phyloP scores from a whole-genome alignment of 1,284 basidiomycete species.

The Abortiporus biennis region DNA sequence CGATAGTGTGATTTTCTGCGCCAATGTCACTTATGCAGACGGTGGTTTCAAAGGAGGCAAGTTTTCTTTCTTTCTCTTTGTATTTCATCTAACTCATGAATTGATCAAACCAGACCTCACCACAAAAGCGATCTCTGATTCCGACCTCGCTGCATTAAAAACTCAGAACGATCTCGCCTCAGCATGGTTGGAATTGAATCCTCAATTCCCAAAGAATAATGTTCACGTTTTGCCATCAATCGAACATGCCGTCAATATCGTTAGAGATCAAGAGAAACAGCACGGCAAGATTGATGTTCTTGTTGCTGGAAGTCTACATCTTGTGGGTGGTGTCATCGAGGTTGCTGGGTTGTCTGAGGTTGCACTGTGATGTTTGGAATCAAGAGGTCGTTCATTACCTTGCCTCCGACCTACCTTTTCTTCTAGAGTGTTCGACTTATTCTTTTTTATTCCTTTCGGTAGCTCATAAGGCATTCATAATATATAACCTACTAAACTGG shows the following conservation, averaged over 20 bases:
- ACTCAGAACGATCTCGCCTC: constrained; percentile 73
- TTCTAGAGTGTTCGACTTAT: no score
- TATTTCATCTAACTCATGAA: constrained; percentile 10
- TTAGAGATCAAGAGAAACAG: constrained; percentile 37
- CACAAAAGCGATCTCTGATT: constrained; percentile 56
- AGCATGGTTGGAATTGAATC: constrained; percentile 67
- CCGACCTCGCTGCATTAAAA: constrained; percentile 61
- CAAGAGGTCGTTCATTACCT: no score
- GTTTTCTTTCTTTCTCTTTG: constrained; percentile 17
- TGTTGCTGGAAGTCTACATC: constrained; percentile 89
- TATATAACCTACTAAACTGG: no score
- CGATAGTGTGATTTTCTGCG: constrained; percentile 87
- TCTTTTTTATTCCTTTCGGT: no score
- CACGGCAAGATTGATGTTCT: constrained; percentile 54
- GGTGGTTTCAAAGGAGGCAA: constrained; percentile 88
- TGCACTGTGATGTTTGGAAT: constrained; percentile 47
- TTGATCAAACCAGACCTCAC: constrained; percentile 55
- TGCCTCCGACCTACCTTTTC: no score
- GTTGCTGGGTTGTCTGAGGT: constrained; percentile 71
- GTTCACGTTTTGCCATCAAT: constrained; percentile 85
- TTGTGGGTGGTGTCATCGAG: constrained; percentile 93
- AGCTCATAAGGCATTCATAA: no score
- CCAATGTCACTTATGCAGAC: constrained; percentile 90
- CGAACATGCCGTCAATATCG: constrained; percentile 75
- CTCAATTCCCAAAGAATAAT: constrained; percentile 50